These are phyloP conservation scores for Albatrellus sp. DNA, from an alignment of 1,284 basidiomycete species.

Conservation along the genomic window DNA sequence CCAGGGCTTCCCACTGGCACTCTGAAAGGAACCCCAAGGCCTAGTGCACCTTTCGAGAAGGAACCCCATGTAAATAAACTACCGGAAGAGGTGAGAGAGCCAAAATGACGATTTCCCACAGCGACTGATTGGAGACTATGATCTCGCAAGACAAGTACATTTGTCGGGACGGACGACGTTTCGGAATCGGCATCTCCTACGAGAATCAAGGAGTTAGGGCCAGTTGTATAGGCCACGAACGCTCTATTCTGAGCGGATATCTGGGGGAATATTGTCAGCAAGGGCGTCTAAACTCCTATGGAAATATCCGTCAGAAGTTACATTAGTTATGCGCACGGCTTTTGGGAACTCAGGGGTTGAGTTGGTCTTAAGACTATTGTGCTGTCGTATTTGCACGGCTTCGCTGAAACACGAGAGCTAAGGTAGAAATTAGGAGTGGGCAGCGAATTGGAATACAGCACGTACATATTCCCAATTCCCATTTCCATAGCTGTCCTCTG, in stretches of 20 bases:
- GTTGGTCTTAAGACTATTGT: conserved; percentile 24
- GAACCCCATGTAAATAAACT: conserved; percentile 77
- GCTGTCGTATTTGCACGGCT: conserved; percentile 30
- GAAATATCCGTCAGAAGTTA: conserved; percentile 21
- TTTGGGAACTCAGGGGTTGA: conserved; percentile 26
- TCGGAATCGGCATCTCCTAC: conserved; percentile 39
- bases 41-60: conserved; percentile 70
- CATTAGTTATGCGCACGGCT: conserved; percentile 57
- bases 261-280: conserved; percentile 27
- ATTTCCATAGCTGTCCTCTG: conserved; percentile 23
- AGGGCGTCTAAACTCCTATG: neutral
- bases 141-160: conserved; percentile 63
- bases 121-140: conserved; percentile 71
- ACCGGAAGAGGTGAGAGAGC: conserved; percentile 70
- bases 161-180: conserved; percentile 32
- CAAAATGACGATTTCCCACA: conserved; percentile 83
- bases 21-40: conserved; percentile 59
- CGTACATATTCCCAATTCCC: conserved; percentile 71
- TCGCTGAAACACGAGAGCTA: conserved; percentile 67
- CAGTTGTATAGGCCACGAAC: conserved; percentile 75
- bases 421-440: conserved; percentile 5
- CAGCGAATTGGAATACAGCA: conserved; percentile 6
- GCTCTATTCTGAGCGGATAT: conserved; percentile 76
- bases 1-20: conserved; percentile 46
- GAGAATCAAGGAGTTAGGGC: conserved; percentile 49